These are phyloP conservation scores for Diaporthe sp. DNA, from an alignment of 2,329 filamentous ascomycete genomes.

Conservation along the genomic window DNA sequence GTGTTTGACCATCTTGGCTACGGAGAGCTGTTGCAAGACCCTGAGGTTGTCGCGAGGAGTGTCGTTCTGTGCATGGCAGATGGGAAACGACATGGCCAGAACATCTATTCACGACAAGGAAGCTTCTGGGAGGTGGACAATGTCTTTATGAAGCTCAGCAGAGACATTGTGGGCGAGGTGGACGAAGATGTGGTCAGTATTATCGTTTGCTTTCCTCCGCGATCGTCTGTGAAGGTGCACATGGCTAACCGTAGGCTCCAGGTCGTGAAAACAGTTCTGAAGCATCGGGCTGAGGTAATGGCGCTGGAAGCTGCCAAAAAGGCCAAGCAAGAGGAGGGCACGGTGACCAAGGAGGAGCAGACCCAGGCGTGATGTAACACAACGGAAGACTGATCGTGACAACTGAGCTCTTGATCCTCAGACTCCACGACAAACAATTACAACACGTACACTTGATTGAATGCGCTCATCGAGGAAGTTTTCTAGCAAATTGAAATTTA, in stretches of 20 bases:
- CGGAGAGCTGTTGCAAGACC: neutral
- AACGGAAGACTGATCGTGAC: too few relatives aligned
- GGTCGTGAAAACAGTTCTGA: neutral
- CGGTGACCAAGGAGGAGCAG: neutral
- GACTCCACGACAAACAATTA: too few relatives aligned
- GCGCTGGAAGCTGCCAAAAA: neutral
- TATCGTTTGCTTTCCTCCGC: neutral
- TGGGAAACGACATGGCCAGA: neutral
- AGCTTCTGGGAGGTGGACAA: neutral
- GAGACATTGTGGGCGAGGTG: neutral
- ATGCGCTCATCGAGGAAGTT: too few relatives aligned
- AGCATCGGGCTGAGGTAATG: neutral
- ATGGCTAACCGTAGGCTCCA: neutral
- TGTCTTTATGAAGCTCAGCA: neutral
- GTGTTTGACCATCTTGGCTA: neutral
- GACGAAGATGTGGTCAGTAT: neutral
- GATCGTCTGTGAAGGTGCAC: rapidly evolving
- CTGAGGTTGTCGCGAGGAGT: neutral
- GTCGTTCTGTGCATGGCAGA: neutral
- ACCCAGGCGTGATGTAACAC: neutral
- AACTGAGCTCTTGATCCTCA: too few relatives aligned
- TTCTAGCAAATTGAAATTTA: too few relatives aligned
- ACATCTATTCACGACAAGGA: neutral
- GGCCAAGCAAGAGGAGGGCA: neutral
- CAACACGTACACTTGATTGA: too few relatives aligned